Conservation (phyloP, 2,329 filamentous ascomycete genomes). For the Phaeosphaeriaceae sp. region DNA sequence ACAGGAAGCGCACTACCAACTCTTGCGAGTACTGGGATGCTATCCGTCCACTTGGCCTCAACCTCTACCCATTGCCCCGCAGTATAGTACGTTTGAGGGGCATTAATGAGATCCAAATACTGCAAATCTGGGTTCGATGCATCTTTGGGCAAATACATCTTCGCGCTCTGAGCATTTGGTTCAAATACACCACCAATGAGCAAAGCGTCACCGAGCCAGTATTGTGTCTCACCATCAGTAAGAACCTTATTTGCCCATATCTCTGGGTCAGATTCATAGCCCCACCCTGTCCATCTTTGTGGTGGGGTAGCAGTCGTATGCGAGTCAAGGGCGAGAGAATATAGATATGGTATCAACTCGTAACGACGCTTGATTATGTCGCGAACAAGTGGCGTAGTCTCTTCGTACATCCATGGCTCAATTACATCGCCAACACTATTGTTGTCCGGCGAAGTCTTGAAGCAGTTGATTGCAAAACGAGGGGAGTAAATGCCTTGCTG, state of each 20-base stretch:
- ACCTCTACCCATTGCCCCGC: slow-evolving; percentile 63
- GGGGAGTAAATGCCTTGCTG: slow-evolving; percentile 73
- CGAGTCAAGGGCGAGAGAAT: slow-evolving; percentile 67
- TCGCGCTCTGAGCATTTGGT: slow-evolving; percentile 60
- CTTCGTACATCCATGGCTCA: slow-evolving; percentile 79
- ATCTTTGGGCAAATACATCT: slow-evolving; percentile 67
- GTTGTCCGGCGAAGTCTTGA: slow-evolving; percentile 72
- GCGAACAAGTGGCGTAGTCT: slow-evolving; percentile 67
- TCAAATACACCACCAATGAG: slow-evolving; percentile 73
- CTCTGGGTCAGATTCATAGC: slow-evolving; percentile 69
- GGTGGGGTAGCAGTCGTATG: slow-evolving; percentile 68
- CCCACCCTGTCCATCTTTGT: slow-evolving; percentile 76
- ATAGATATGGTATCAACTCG: slow-evolving; percentile 74
- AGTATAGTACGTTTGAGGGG: slow-evolving; percentile 63
- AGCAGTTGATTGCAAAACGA: slow-evolving; percentile 79
- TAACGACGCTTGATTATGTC: slow-evolving; percentile 73
- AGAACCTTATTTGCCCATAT: slow-evolving; percentile 66
- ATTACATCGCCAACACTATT: slow-evolving; percentile 74
- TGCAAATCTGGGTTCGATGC: slow-evolving; percentile 55
- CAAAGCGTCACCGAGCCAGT: slow-evolving; percentile 72
- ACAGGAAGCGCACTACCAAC: slow-evolving; percentile 62
- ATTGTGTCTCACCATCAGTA: slow-evolving; percentile 71
- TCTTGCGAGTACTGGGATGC: slow-evolving; percentile 63
- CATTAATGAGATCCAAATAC: slow-evolving; percentile 69
- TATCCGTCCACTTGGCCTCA: slow-evolving; percentile 58